Conservation (phyloP, 768 basidiomycete species). For the Tylopilus vinaceipallidus region DNA sequence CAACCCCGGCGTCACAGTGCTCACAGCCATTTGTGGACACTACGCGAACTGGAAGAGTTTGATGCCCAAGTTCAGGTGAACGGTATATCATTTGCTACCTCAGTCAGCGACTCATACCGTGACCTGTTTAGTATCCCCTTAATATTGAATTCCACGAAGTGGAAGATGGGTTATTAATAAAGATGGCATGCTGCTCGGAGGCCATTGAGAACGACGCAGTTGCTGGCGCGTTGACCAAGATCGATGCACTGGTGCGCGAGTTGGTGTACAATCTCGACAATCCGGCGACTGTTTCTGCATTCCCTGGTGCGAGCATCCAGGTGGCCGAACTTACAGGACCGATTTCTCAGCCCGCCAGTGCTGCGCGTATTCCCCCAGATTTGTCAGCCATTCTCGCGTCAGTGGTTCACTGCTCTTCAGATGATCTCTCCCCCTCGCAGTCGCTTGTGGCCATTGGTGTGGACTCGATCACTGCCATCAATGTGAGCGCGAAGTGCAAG, state of each 20-base stretch:
- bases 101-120: background rate
- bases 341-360: background rate
- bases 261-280: slow-evolving; percentile 21
- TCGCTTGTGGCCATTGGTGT: slow-evolving; percentile 42
- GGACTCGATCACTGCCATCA: slow-evolving; percentile 51
- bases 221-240: slow-evolving; percentile 6
- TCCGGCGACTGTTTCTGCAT: slow-evolving; percentile 1
- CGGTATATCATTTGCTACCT: background rate
- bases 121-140: slow-evolving; percentile 38
- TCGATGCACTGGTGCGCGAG: slow-evolving; percentile 20
- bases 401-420: slow-evolving; percentile 27
- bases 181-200: slow-evolving; percentile 35
- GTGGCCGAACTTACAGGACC: background rate
- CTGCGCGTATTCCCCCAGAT: slow-evolving; percentile 5
- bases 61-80: slow-evolving; percentile 31
- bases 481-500: slow-evolving; percentile 40
- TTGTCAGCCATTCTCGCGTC: slow-evolving; percentile 12
- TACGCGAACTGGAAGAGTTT: slow-evolving; percentile 17
- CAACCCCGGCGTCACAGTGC: slow-evolving; percentile 28
- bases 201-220: slow-evolving; percentile 29
- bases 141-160: slow-evolving; percentile 41
- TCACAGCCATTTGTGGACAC: slow-evolving; percentile 19
- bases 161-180: slow-evolving; percentile 31
- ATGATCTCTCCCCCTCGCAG: slow-evolving; percentile 33
- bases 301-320: background rate